These are phyloP conservation scores for Venturiaceae sp. DNA, from an alignment of 2,329 filamentous ascomycete species.

Conservation along the genomic window DNA sequence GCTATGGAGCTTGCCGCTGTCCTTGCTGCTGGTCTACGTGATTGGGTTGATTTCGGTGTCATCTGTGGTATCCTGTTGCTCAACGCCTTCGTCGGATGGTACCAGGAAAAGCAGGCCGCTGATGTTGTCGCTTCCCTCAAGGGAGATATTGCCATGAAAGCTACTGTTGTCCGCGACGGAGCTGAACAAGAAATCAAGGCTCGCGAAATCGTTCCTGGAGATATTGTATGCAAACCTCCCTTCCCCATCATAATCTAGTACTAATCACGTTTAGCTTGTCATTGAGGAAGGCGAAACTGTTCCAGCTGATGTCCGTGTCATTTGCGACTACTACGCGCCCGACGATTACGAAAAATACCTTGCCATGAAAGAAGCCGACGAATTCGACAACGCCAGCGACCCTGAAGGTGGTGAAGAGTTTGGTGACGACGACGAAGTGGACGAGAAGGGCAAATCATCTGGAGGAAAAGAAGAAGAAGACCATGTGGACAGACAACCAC, in stretches of 20 bases:
- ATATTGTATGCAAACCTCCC: constrained; percentile 49
- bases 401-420: constrained; percentile 35
- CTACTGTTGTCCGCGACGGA: constrained; percentile 57
- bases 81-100: constrained; percentile 70
- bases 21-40: constrained; percentile 62
- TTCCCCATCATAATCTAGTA: not conserved
- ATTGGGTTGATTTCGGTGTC: constrained; percentile 71
- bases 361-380: constrained; percentile 47
- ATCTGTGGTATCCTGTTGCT: constrained; percentile 67
- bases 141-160: constrained; percentile 71
- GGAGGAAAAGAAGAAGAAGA: constrained; percentile 26
- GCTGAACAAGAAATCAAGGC: constrained; percentile 60
- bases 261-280: constrained; percentile 40
- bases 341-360: constrained; percentile 59
- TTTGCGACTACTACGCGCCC: constrained; percentile 61
- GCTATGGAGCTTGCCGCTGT: constrained; percentile 71
- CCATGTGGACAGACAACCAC: constrained; percentile 35
- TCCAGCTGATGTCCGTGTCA: constrained; percentile 60
- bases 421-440: constrained; percentile 46
- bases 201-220: constrained; percentile 65
- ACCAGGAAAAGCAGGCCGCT: constrained; percentile 72
- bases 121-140: constrained; percentile 67
- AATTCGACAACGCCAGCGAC: constrained; percentile 46
- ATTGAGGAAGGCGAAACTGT: constrained; percentile 64
- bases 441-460: constrained; percentile 40